phyloP scores from a whole-genome alignment of 345 rosid species.

The Barbarea vulgaris region DNA sequence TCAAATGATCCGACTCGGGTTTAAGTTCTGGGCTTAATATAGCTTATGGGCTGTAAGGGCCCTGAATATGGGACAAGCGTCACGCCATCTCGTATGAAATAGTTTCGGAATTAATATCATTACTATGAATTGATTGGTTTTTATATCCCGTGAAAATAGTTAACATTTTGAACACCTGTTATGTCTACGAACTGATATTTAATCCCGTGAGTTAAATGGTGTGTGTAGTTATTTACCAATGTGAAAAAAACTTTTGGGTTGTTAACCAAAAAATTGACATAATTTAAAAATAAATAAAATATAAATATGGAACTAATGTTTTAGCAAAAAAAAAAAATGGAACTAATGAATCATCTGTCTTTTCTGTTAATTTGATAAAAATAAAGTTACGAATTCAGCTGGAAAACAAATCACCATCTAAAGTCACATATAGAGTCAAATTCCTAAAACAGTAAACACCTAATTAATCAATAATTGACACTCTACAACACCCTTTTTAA shows the following conservation, averaged over 20 bases:
- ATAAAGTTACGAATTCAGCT: background rate
- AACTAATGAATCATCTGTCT: background rate
- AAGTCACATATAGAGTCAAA: background rate
- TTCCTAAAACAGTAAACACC: background rate
- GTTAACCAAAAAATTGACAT: too few species aligned
- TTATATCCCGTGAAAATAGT: conserved; percentile 25
- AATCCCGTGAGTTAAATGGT: conserved; percentile 12
- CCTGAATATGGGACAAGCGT: background rate
- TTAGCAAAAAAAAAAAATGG: too few species aligned
- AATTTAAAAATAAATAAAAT: background rate
- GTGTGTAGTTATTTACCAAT: background rate
- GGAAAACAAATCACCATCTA: conserved; percentile 1
- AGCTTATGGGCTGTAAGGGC: background rate
- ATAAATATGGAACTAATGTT: background rate
- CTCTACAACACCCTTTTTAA: background rate
- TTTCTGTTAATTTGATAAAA: background rate
- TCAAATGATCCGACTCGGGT: conserved; percentile 21
- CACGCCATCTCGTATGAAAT: background rate
- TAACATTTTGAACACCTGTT: conserved; percentile 10
- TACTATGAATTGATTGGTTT: background rate
- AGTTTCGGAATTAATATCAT: background rate
- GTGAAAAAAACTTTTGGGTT: background rate
- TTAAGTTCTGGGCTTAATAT: background rate
- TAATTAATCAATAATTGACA: background rate
- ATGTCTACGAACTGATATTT: background rate